These are phyloP conservation scores for Crithidia sp. DNA, from an alignment of 208 protist species.

Conservation along the genomic window DNA sequence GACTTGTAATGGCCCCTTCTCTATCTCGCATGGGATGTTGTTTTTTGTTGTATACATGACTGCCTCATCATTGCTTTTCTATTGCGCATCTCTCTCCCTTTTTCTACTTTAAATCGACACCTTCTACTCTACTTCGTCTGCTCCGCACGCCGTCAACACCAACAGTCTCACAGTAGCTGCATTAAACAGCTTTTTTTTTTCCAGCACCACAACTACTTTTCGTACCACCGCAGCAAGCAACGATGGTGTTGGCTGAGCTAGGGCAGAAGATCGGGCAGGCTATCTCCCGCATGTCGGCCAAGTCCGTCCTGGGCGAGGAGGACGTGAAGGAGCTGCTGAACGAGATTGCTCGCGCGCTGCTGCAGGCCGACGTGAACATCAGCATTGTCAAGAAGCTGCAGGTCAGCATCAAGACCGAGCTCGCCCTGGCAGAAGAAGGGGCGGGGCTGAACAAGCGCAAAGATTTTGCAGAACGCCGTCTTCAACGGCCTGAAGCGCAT, in stretches of 20 bases:
- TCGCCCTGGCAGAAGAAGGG: slow-evolving; percentile 94
- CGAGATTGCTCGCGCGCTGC: slow-evolving; percentile 95
- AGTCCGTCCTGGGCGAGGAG: slow-evolving; percentile 94
- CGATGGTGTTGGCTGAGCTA: slow-evolving; percentile 94
- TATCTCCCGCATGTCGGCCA: slow-evolving; percentile 90
- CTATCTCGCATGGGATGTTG: too few relatives aligned
- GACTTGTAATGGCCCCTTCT: too few relatives aligned
- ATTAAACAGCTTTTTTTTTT: too few relatives aligned
- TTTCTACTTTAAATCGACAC: too few relatives aligned
- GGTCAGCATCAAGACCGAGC: slow-evolving; percentile 91
- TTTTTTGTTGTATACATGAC: too few relatives aligned
- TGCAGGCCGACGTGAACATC: slow-evolving; percentile 98
- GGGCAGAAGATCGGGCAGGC: slow-evolving; percentile 94
- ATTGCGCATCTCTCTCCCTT: too few relatives aligned
- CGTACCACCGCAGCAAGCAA: background rate
- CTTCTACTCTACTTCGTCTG: too few relatives aligned
- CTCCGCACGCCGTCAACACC: too few relatives aligned
- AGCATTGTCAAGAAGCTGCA: slow-evolving; percentile 93
- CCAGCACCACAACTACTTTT: too few relatives aligned
- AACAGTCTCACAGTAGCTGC: too few relatives aligned
- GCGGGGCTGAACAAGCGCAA: slow-evolving; percentile 96
- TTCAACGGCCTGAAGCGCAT: slow-evolving; percentile 96
- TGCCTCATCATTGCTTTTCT: too few relatives aligned
- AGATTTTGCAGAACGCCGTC: slow-evolving; percentile 96
- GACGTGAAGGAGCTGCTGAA: slow-evolving; percentile 96